Percentiles rank a stretch among this genome's conserved stretches.
phyloP scores from a whole-genome alignment of 768 basidiomycete species.

The Dacryopinax primogenitus region DNA sequence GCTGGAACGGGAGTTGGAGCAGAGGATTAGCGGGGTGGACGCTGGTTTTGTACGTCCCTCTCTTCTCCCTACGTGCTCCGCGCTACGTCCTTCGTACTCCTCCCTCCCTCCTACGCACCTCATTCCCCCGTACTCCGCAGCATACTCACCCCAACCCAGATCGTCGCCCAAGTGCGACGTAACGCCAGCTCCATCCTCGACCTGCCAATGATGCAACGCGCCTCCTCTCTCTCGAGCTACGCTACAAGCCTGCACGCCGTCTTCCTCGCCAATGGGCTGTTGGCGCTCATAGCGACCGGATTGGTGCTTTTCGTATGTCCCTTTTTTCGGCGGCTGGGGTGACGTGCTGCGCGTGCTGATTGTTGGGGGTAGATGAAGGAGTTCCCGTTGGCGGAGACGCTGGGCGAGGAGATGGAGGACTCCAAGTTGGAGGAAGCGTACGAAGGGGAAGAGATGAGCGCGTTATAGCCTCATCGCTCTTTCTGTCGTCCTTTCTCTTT shows the following conservation, averaged over 20 bases:
- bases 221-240: not conserved
- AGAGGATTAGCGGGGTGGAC: not conserved
- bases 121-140: not conserved
- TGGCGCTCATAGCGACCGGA: not conserved
- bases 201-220: not conserved
- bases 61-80: no score
- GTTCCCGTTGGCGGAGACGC: not conserved
- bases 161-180: not conserved
- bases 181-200: constrained; percentile 1
- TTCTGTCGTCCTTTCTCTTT: not conserved
- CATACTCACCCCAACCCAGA: not conserved
- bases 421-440: not conserved
- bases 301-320: not conserved
- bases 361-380: not conserved
- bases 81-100: not conserved
- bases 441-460: constrained; percentile 3
- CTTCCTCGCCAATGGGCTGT: not conserved
- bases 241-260: constrained; percentile 2
- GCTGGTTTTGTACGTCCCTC: not conserved
- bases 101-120: not conserved
- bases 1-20: not conserved
- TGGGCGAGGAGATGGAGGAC: not conserved
- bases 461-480: not conserved
- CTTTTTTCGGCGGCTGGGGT: not conserved
- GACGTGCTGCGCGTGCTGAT: not conserved